Evolutionary conservation across 1,284 basidiomycete genomes (phyloP), one percentile per base, ranked within the genome.

Genomic region (Cutaneotrichosporon cutaneum): DNA sequence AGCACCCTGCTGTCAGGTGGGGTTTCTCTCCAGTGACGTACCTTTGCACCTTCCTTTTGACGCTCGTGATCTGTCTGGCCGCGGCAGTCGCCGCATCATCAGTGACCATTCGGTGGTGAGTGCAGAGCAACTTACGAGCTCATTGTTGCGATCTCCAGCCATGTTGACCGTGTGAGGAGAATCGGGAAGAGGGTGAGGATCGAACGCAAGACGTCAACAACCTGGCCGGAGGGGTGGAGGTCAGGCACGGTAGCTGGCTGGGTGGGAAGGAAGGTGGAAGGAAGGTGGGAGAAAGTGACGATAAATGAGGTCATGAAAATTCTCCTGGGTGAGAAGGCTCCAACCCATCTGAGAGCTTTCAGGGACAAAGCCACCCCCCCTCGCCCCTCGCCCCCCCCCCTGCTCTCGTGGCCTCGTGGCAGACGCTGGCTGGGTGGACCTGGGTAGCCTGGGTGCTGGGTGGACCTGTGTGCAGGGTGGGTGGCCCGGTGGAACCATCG

Each of bases 11-110:
- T 33, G 51, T 67, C 39, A 47, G 52, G 6, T 48, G 9, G 32
- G 10, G 16, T n/a, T 24, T 9, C 8, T n/a, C 21, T 5, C 2
- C 21, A 5, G 2, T 13, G 32, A 27, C 53, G 26, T 14, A 75
- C 75, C 60, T 69, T 68, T 1, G 69, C 51, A 16, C 72, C 56
- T n/a, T 71, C 72, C 35, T 68, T 72, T 45, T 72, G 70, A 21
- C 67, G 67, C 63, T 75, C 69, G 56, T 68, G 59, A 44, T 77
- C 72, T n/a, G 70, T 72, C 76, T 76, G 58, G 47, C 50, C 39
- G 54, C 56, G 71, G 73, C 56, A 75, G 70, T 59, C 27, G 63
- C 65, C 50, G 65, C 63, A 39, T 45, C 32, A 33, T 58, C 45
- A 58, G 56, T 45, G 27, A 10, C 22, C 16, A 24, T 54, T 51